Evolutionary conservation across 208 protist species (phyloP).

Genomic region (Leishmania turanica): DNA sequence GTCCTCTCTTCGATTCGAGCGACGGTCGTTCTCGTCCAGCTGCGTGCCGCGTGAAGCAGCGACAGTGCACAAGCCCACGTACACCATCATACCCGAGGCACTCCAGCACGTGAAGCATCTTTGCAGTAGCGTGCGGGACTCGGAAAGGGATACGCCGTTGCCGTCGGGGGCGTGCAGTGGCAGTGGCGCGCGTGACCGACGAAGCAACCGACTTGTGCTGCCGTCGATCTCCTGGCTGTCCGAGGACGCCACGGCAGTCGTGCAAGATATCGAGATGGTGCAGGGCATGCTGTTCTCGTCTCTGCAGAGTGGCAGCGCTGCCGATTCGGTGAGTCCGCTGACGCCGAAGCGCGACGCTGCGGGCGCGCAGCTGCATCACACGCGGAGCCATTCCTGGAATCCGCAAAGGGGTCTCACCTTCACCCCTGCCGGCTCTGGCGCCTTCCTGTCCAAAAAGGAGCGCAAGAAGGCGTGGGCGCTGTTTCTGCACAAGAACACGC

Average conservation of each 20-base stretch:
- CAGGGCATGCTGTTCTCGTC: constrained; percentile 33
- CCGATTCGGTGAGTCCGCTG: constrained; percentile 2
- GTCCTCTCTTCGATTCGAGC: background rate
- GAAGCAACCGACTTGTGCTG: constrained; percentile 2
- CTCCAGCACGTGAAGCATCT: constrained; percentile 29
- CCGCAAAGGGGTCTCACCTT: background rate
- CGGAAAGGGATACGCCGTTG: constrained; percentile 8
- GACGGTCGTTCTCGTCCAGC: constrained; percentile 20
- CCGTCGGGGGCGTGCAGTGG: background rate
- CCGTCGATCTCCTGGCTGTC: background rate
- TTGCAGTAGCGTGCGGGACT: constrained; percentile 13
- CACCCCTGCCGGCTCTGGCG: constrained; percentile 4
- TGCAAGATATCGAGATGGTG: constrained; percentile 21
- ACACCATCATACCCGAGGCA: constrained; percentile 19
- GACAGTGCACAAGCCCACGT: constrained; percentile 8
- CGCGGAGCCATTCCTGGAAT: constrained; percentile 28
- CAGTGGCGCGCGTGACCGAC: constrained; percentile 12
- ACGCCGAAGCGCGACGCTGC: constrained; percentile 11
- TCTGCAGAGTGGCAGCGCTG: constrained; percentile 15
- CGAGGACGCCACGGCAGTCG: constrained; percentile 20
- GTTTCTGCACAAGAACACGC: constrained; percentile 60
- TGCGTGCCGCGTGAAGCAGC: constrained; percentile 4
- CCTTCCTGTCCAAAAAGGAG: constrained; percentile 24
- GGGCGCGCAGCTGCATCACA: background rate
- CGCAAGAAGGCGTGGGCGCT: constrained; percentile 50